These are phyloP conservation scores for Saccharomycopsis phalli DNA, from an alignment of 1,139 yeast genomes.

Conservation along the genomic window DNA sequence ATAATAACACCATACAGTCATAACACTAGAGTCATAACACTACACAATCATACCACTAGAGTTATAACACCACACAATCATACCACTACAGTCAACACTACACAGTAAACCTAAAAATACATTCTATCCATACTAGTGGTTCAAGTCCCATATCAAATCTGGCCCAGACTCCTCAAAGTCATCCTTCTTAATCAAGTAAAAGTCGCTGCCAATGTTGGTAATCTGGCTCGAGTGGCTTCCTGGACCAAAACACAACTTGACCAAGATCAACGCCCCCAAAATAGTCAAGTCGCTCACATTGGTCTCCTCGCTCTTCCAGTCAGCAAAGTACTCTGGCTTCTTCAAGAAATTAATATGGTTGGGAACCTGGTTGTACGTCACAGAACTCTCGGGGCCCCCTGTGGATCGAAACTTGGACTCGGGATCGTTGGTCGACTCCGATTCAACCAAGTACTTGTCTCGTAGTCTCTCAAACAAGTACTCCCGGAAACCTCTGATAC, in stretches of 20 bases:
- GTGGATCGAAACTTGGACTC: constrained; percentile 29
- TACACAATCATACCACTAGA: too few relatives aligned
- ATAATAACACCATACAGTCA: too few relatives aligned
- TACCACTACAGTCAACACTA: too few relatives aligned
- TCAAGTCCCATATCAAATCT: constrained; percentile 43
- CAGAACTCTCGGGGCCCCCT: constrained; percentile 26
- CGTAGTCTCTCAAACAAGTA: constrained; percentile 53
- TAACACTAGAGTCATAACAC: too few relatives aligned
- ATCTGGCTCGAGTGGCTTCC: constrained; percentile 14
- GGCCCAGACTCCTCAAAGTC: constrained; percentile 76
- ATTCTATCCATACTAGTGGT: constrained; percentile 22
- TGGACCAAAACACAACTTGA: constrained; percentile 69
- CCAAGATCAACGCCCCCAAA: constrained; percentile 80
- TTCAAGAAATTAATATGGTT: constrained; percentile 58
- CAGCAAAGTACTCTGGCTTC: constrained; percentile 88
- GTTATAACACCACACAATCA: too few relatives aligned
- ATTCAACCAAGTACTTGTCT: constrained; percentile 44
- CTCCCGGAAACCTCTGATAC: constrained; percentile 69
- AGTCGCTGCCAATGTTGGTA: constrained; percentile 46
- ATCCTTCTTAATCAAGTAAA: constrained; percentile 59
- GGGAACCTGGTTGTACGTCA: constrained; percentile 61
- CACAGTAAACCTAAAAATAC: too few relatives aligned
- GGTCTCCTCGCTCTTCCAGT: constrained; percentile 76
- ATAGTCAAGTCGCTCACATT: constrained; percentile 64
- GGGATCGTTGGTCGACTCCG: constrained; percentile 28